Percentiles rank a stretch among this genome's conserved stretches.
Conservation (phyloP, 2,329 filamentous ascomycete species). For the Penicillium occitanis region DNA sequence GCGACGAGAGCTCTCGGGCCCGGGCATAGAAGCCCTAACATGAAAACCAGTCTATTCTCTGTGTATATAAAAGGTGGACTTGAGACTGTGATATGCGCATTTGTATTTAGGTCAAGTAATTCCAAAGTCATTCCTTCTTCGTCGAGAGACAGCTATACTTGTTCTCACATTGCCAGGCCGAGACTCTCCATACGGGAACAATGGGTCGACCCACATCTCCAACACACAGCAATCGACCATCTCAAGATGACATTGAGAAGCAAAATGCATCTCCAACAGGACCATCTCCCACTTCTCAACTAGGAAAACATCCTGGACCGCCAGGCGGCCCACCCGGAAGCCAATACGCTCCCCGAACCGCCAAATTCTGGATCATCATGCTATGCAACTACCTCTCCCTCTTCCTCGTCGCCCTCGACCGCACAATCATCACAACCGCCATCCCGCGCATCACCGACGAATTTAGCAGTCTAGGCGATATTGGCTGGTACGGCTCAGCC, state of each 20-base stretch:
- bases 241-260: neutral
- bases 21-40: conserved; percentile 3
- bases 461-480: conserved; percentile 31
- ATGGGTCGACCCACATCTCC: neutral
- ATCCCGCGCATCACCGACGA: conserved; percentile 31
- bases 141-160: neutral
- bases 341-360: conserved; percentile 27
- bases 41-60: neutral
- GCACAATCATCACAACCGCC: conserved; percentile 33
- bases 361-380: conserved; percentile 29
- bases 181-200: neutral
- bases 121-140: neutral
- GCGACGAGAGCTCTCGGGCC: neutral
- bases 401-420: conserved; percentile 34
- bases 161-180: neutral
- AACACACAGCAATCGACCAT: neutral
- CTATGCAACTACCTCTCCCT: conserved; percentile 27
- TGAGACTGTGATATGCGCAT: neutral
- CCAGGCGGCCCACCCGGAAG: neutral
- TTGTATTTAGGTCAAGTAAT: neutral
- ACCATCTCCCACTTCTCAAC: neutral
- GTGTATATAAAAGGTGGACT: neutral
- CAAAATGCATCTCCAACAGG: neutral
- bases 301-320: neutral
- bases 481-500: conserved; percentile 32